A percentile compares a stretch with the other conserved stretches of the same genome.
Conservation (phyloP, 148 eudicot species). For the Rhododendron ferrugineum region DNA sequence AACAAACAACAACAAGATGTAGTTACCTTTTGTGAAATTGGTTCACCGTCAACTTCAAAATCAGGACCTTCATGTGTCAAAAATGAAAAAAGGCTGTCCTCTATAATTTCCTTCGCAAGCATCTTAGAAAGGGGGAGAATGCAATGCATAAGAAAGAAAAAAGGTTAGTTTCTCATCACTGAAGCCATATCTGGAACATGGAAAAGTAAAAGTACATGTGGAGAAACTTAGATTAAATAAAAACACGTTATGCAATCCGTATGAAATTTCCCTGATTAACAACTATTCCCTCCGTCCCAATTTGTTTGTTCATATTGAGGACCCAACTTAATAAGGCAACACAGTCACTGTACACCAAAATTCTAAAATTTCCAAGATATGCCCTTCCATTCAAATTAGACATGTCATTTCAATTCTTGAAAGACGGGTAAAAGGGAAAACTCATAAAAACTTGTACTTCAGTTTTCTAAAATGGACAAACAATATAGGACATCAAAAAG, state of each 20-base stretch:
- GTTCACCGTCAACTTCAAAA: slow-evolving; percentile 48
- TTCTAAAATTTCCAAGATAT: neutral
- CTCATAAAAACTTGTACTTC: neutral
- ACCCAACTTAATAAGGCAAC: neutral
- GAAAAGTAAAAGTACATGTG: neutral
- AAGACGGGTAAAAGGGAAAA: neutral
- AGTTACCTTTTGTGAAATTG: slow-evolving; percentile 53
- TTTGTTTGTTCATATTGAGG: neutral
- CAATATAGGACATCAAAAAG: neutral
- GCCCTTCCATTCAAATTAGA: neutral
- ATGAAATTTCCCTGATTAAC: neutral
- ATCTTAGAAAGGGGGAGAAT: slow-evolving; percentile 40
- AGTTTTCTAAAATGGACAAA: neutral
- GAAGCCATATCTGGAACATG: neutral
- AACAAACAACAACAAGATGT: slow-evolving; percentile 8
- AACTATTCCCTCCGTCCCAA: neutral
- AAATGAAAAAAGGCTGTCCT: slow-evolving; percentile 63
- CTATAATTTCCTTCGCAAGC: slow-evolving; percentile 84
- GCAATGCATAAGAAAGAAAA: neutral
- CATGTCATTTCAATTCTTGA: neutral
- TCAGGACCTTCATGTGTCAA: slow-evolving; percentile 56
- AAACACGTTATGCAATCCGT: neutral
- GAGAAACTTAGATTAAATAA: neutral
- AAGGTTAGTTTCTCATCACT: neutral
- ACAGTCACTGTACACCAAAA: neutral